Base-by-base conservation (phyloP, 805 yeast genomes). In the Phaffomyces opuntiae region DNA sequence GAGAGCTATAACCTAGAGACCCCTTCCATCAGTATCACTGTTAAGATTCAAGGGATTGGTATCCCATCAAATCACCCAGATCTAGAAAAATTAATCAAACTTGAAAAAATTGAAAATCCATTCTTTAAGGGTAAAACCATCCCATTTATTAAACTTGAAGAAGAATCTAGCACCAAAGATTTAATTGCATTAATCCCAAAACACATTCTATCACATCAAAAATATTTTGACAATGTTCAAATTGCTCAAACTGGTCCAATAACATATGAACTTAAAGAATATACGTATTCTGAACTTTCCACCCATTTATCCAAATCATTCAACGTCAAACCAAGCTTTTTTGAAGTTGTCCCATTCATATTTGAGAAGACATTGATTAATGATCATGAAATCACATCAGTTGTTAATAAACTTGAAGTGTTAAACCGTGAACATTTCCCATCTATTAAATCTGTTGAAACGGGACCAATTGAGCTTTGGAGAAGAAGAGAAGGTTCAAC, bases 101-200 rank as follows among this genome's bases (percentile, higher is more conserved):
- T 42, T n/a, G 9, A 7, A 14, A 31, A 33, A 3, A 29, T 44
- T 16, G 26, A 42, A 2, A 43, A 49, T 17, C 57, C 55, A 14
- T 27, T 51, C 1, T 26, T 34, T 9, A 39, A 36, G 14, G 27
- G 13, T 4, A 26, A 31, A 1, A 7, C 3, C 9, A 5, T 55
- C 5, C 27, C 14, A 17, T 43, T 56, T 40, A 37, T 39, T 12
- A 32, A 43, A 38, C 7, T 45, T 13, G 39, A 25, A 7, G 29
- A 36, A 33, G 40, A 38, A 12, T 37, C 43, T 9, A 40, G 40
- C 3, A 34, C 40, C 3, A 29, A 24, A 1, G 36, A 47, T 4
- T 34, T 55, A 11, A 36, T 45, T 8, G 61, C 55, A 8, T 34
- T 58, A 8, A 38, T 54, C 4, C 62, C 62, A 12, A 43, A 46